Evolutionary conservation across 1,284 basidiomycete genomes (phyloP), one percentile per base, ranked within the genome.

Genomic region (Ceratobasidium sp.): DNA sequence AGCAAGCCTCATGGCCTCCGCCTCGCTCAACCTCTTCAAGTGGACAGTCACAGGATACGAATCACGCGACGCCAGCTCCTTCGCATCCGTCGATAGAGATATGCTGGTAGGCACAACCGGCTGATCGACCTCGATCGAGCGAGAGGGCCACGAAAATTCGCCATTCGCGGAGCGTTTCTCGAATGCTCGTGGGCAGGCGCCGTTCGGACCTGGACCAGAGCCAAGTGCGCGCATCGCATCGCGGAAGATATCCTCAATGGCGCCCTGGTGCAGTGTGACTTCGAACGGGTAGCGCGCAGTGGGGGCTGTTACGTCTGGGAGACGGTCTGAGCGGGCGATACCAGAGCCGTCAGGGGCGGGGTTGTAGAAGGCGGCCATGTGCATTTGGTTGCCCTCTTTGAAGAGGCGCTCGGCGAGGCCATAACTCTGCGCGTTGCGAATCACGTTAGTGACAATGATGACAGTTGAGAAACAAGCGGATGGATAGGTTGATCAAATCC

Each of bases 181-280:
- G 24, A 72, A 72, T 17, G 60, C 69, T 7, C 69, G 69, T 27
- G 69, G 69, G 56, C 69, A 72, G 11, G 69, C 69, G 22, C 69
- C 69, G 44, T 62, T 72, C 17, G 69, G 69, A 17, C 22, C 29
- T 8, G 44, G 44, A 4, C 31, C 45, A 11, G 15, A 75, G 4
- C 87, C 88, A 77, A 85, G 81, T n/a, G 78, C 73, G 9, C 77
- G 82, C 86, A 92, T 87, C 0, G 89, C 88, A 78, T 92, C 90
- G 36, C 91, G 78, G 79, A 93, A 90, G 27, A 93, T 88, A 0
- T 84, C 82, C 80, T 93, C 91, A 48, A 93, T 92, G 2, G 87
- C 88, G 0, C 91, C 92, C 83, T 94, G 92, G 77, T 92, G 89
- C n/a, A 93, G 83, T 0, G 91, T 92, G 6, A 89, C 90, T 83